Evolutionary conservation across 2,329 filamentous ascomycete species (phyloP).

Genomic region (Acrocalymma vagum): DNA sequence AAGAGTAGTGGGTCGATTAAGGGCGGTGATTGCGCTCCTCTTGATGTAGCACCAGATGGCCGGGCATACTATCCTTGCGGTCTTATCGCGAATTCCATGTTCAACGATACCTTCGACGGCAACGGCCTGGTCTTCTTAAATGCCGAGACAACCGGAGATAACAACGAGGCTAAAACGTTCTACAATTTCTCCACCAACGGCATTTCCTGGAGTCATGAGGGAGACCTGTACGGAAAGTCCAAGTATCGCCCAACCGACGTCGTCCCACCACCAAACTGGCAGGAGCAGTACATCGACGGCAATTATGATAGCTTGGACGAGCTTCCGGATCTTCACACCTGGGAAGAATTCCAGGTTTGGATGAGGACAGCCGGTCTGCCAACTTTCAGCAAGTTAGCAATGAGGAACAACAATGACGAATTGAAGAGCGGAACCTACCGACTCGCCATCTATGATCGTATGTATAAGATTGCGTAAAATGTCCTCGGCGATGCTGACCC

Average conservation of each 20-base stretch:
- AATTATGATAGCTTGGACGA: slow-evolving; percentile 69
- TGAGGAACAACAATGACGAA: slow-evolving; percentile 75
- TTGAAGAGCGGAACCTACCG: slow-evolving; percentile 79
- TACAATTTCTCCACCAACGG: slow-evolving; percentile 81
- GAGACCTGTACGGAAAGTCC: slow-evolving; percentile 76
- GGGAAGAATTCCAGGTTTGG: slow-evolving; percentile 95
- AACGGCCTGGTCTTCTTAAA: slow-evolving; percentile 71
- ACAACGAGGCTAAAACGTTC: slow-evolving; percentile 48
- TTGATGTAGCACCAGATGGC: slow-evolving; percentile 56
- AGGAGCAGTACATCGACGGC: slow-evolving; percentile 70
- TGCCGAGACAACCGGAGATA: slow-evolving; percentile 47
- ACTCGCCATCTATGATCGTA: slow-evolving; percentile 81
- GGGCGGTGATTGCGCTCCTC: slow-evolving; percentile 77
- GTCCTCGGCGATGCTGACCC: slow-evolving; percentile 36
- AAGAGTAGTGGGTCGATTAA: slow-evolving; percentile 69
- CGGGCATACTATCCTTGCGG: slow-evolving; percentile 92
- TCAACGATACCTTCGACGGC: slow-evolving; percentile 91
- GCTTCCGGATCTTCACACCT: slow-evolving; percentile 75
- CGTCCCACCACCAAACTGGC: slow-evolving; percentile 88
- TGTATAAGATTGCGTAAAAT: too few relatives aligned
- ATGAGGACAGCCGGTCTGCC: slow-evolving; percentile 97
- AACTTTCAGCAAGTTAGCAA: slow-evolving; percentile 91
- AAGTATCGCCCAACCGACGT: slow-evolving; percentile 72
- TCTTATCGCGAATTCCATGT: slow-evolving; percentile 93
- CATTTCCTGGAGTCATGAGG: slow-evolving; percentile 89